These are phyloP conservation scores for Albifimbria verrucaria DNA, from an alignment of 2,329 filamentous ascomycete genomes.

Conservation along the genomic window DNA sequence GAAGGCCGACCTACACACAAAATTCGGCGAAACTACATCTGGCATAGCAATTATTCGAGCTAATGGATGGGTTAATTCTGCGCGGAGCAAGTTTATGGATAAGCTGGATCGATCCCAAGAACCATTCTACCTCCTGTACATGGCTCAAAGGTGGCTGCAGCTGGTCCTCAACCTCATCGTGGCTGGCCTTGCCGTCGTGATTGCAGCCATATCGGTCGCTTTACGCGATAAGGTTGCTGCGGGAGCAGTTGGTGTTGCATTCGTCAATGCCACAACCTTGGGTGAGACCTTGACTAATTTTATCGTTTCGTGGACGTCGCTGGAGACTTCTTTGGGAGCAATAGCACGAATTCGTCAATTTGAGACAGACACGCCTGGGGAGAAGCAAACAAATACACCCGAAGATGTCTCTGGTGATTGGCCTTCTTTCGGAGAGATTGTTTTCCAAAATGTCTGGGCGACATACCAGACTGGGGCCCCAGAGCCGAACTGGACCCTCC, in stretches of 20 bases:
- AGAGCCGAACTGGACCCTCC: too few species aligned
- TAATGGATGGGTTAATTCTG: too few species aligned
- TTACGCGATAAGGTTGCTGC: slow-evolving; percentile 14
- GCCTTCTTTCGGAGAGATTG: too few species aligned
- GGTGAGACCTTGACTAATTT: slow-evolving; percentile 14
- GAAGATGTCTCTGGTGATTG: not conserved
- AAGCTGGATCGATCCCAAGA: slow-evolving; percentile 28
- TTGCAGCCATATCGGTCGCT: slow-evolving; percentile 25
- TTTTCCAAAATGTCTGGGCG: not conserved
- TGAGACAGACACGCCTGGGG: not conserved
- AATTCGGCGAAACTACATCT: too few species aligned
- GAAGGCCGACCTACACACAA: too few species aligned
- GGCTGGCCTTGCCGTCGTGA: slow-evolving; percentile 22
- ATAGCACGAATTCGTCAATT: slow-evolving; percentile 15
- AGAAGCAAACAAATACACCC: not conserved
- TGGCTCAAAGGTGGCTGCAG: slow-evolving; percentile 29
- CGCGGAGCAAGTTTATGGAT: slow-evolving; percentile 20
- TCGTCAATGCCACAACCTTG: slow-evolving; percentile 17
- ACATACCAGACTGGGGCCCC: too few species aligned
- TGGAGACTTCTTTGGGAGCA: slow-evolving; percentile 23
- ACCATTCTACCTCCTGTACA: slow-evolving; percentile 28
- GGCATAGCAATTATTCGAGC: too few species aligned
- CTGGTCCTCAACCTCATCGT: slow-evolving; percentile 30
- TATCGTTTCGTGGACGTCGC: slow-evolving; percentile 20
- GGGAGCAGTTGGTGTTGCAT: slow-evolving; percentile 18